phyloP scores from a whole-genome alignment of 306 rosid genomes.

The Arachis hypogaea region DNA sequence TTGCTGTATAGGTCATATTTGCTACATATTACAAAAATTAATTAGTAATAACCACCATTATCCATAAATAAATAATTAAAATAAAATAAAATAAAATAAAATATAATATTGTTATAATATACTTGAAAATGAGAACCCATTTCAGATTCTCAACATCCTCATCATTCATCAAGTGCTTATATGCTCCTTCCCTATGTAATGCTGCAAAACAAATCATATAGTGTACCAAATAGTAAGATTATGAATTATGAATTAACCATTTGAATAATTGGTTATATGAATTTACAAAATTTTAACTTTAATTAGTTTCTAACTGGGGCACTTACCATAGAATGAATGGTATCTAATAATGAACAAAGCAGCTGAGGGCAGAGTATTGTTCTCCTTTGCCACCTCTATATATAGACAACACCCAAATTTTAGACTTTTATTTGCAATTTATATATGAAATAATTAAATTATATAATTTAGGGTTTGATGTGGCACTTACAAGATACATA shows the following conservation, averaged over 20 bases:
- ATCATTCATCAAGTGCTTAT: conserved; percentile 73
- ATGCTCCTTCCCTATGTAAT: conserved; percentile 67
- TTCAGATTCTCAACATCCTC: conserved; percentile 75
- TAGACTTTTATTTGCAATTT: not conserved
- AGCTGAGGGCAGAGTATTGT: conserved; percentile 76
- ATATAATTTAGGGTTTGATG: conserved; percentile 1
- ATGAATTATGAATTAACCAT: not conserved
- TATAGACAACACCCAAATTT: conserved; percentile 21
- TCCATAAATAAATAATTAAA: not conserved
- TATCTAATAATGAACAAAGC: conserved; percentile 83
- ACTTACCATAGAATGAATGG: conserved; percentile 82
- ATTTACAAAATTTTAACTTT: too few species aligned
- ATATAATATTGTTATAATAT: conserved; percentile 2
- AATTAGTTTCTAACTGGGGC: not conserved
- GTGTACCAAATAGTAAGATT: not conserved
- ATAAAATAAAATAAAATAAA: not conserved
- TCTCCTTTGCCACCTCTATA: conserved; percentile 71
- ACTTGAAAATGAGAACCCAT: conserved; percentile 83
- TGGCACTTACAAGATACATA: conserved; percentile 67
- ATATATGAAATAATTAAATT: not conserved
- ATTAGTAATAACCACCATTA: not conserved
- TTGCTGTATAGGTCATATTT: conserved; percentile 88
- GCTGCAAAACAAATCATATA: conserved; percentile 50
- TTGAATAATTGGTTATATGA: not conserved
- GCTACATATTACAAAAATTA: conserved; percentile 42